These are phyloP conservation scores for Penium margaritaceum DNA, from an alignment of 139 green algal species.

Conservation along the genomic window DNA sequence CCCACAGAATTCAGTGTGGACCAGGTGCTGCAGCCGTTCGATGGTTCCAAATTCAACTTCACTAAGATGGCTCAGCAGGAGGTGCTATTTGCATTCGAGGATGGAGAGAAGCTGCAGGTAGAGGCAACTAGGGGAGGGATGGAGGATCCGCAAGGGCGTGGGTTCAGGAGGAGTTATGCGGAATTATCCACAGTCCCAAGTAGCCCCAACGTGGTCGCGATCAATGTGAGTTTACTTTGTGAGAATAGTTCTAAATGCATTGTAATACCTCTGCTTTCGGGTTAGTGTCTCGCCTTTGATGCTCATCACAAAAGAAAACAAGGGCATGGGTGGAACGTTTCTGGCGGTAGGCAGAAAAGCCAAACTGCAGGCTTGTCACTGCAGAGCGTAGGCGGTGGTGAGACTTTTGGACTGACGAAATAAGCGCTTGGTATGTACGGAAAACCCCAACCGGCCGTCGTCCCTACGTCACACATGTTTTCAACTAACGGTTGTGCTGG, in stretches of 20 bases:
- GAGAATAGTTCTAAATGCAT: background rate
- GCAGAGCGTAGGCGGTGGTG: too few relatives aligned
- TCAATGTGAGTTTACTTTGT: conserved; percentile 71
- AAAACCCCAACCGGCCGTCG: too few relatives aligned
- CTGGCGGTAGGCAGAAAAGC: too few relatives aligned
- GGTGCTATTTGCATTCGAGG: conserved; percentile 81
- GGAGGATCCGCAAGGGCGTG: too few relatives aligned
- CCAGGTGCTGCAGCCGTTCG: conserved; percentile 80
- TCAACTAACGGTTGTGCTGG: too few relatives aligned
- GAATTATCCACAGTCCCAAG: conserved; percentile 11
- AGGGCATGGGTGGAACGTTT: too few relatives aligned
- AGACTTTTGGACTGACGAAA: too few relatives aligned
- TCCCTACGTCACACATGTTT: too few relatives aligned
- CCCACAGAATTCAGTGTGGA: conserved; percentile 93
- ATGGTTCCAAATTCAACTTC: conserved; percentile 93
- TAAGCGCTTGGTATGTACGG: too few relatives aligned
- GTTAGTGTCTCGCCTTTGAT: background rate
- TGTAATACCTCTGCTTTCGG: background rate
- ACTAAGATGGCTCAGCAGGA: conserved; percentile 81
- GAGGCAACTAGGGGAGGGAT: background rate
- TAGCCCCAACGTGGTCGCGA: conserved; percentile 79
- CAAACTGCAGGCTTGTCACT: too few relatives aligned
- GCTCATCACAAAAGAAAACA: background rate
- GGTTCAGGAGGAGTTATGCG: conserved; percentile 13
- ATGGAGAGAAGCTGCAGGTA: background rate